Conservation (phyloP, 2,329 filamentous ascomycete genomes). For the Aureobasidium sp. region DNA sequence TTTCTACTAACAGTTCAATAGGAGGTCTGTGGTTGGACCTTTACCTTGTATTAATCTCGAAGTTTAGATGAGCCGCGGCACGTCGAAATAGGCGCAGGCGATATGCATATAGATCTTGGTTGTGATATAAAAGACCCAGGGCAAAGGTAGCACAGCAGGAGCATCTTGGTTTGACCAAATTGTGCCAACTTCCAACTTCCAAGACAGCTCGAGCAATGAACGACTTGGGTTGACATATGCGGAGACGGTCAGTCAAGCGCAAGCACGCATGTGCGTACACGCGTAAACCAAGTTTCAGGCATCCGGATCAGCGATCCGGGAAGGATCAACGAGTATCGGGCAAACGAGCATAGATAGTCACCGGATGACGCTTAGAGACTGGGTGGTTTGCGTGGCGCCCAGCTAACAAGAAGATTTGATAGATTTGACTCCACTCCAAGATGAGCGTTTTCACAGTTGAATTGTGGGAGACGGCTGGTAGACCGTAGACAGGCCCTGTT, state of each 20-base stretch:
- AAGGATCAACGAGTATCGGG: not conserved
- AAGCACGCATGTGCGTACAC: not conserved
- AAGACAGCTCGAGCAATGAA: not conserved
- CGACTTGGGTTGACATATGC: conserved; percentile 7
- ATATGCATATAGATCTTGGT: not conserved
- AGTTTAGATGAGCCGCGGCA: not conserved
- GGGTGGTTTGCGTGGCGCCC: not conserved
- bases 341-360: not conserved
- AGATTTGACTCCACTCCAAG: not conserved
- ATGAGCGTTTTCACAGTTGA: not conserved
- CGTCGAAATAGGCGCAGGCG: not conserved
- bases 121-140: not conserved
- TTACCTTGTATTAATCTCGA: not conserved
- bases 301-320: not conserved
- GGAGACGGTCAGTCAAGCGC: not conserved
- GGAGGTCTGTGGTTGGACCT: conserved; percentile 2
- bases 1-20: not conserved
- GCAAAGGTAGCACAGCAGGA: not conserved
- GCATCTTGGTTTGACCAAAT: not conserved
- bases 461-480: conserved; percentile 3
- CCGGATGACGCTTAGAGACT: not conserved
- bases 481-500: not conserved
- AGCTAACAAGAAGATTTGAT: conserved; percentile 1
- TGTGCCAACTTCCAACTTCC: not conserved
- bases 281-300: conserved; percentile 5